phyloP scores from a whole-genome alignment of 2,329 filamentous ascomycete genomes.

The Pseudogymnoascus sp. region DNA sequence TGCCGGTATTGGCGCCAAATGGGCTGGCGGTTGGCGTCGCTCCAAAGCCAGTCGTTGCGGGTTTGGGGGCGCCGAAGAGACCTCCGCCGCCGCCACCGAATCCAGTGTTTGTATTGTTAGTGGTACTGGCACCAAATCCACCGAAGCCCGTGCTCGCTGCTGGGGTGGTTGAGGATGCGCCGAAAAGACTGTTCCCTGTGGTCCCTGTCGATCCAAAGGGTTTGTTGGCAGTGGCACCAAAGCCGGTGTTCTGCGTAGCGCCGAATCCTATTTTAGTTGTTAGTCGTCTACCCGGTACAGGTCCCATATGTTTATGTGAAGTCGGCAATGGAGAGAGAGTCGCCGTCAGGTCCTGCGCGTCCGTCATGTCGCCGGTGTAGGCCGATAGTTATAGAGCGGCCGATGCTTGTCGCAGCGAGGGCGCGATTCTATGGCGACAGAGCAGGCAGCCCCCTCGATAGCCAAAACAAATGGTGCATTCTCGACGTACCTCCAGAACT shows the following conservation, averaged over 20 bases:
- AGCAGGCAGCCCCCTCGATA: not conserved
- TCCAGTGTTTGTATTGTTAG: constrained; percentile 21
- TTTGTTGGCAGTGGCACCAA: constrained; percentile 27
- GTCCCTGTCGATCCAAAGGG: constrained; percentile 40
- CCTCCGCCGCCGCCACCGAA: constrained; percentile 20
- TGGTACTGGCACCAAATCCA: constrained; percentile 36
- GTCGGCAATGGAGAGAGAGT: constrained; percentile 2
- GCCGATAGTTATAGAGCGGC: not conserved
- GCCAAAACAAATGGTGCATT: constrained; percentile 7
- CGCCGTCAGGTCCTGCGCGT: not conserved
- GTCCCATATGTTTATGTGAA: not conserved
- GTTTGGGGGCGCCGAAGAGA: constrained; percentile 24
- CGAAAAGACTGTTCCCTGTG: constrained; percentile 46
- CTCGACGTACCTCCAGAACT: constrained; percentile 32
- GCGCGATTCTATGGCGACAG: not conserved
- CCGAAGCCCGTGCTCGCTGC: constrained; percentile 29
- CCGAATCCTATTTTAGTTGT: constrained; percentile 34
- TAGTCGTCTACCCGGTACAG: not conserved
- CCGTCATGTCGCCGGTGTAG: not conserved
- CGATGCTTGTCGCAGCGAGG: not conserved
- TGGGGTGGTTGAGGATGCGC: constrained; percentile 29
- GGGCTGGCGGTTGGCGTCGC: constrained; percentile 22
- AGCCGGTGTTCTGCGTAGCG: constrained; percentile 27
- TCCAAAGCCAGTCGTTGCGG: constrained; percentile 27
- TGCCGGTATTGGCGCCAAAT: constrained; percentile 21